Percentiles rank a stretch among this genome's conserved stretches.
These are phyloP conservation scores for Lepidium sativum DNA, from an alignment of 345 rosid genomes.

Conservation along the genomic window DNA sequence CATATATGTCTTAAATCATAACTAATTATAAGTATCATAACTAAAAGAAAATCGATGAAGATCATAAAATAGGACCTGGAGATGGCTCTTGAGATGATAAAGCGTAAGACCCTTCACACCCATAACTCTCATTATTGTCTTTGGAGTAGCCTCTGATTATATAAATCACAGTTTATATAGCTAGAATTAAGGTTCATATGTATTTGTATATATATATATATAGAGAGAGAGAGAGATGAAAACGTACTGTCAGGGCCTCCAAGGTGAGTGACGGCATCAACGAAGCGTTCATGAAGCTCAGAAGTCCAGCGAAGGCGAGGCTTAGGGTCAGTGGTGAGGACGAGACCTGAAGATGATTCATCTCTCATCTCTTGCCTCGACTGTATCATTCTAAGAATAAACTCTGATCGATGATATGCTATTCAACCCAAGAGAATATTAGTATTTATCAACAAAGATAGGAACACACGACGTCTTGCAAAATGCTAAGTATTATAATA, in stretches of 20 bases:
- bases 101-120: constrained; percentile 82
- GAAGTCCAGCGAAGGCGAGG: constrained; percentile 92
- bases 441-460: constrained; percentile 18
- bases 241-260: constrained; percentile 74
- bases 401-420: constrained; percentile 3
- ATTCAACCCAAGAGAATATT: constrained; percentile 18
- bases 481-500: neutral
- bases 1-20: neutral
- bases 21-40: no score
- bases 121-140: constrained; percentile 92
- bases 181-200: neutral
- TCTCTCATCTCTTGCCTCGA: constrained; percentile 31
- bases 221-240: neutral
- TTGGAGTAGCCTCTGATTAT: constrained; percentile 86
- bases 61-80: constrained; percentile 54
- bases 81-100: constrained; percentile 88
- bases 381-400: constrained; percentile 15
- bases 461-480: constrained; percentile 2
- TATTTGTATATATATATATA: neutral
- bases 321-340: constrained; percentile 84
- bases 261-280: constrained; percentile 83
- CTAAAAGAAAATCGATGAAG: neutral
- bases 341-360: constrained; percentile 45
- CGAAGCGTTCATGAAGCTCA: constrained; percentile 85
- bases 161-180: neutral